phyloP scores from a whole-genome alignment of 495 filamentous ascomycete species.

The Xylaria palmicola region DNA sequence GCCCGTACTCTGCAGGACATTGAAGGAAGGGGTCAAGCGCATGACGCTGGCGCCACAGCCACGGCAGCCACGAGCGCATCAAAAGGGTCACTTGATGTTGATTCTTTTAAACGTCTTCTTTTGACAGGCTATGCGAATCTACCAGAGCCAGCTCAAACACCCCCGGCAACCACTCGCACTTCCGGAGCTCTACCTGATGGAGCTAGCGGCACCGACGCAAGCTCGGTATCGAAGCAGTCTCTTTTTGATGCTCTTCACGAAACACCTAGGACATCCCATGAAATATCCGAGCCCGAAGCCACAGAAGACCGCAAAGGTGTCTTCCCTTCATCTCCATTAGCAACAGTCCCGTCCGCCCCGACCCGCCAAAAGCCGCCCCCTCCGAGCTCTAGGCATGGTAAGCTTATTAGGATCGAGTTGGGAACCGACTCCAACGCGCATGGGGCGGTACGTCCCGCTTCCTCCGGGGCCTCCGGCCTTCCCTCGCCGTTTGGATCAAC shows the following conservation, averaged over 20 bases:
- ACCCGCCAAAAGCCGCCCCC: slow-evolving; percentile 48
- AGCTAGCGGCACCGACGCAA: slow-evolving; percentile 48
- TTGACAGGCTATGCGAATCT: slow-evolving; percentile 56
- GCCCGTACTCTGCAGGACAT: slow-evolving; percentile 47
- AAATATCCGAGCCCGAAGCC: slow-evolving; percentile 41
- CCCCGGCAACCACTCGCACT: not conserved
- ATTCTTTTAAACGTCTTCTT: slow-evolving; percentile 60
- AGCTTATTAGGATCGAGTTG: slow-evolving; percentile 54
- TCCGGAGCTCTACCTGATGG: slow-evolving; percentile 31
- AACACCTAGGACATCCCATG: slow-evolving; percentile 49
- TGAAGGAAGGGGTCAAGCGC: slow-evolving; percentile 28
- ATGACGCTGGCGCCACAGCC: slow-evolving; percentile 12
- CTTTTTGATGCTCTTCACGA: slow-evolving; percentile 42
- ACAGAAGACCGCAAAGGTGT: slow-evolving; percentile 36
- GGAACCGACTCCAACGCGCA: slow-evolving; percentile 26
- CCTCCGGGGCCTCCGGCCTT: slow-evolving; percentile 23
- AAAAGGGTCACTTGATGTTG: slow-evolving; percentile 56
- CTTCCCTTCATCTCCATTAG: slow-evolving; percentile 33
- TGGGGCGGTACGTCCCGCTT: slow-evolving; percentile 16
- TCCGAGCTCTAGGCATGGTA: slow-evolving; percentile 66
- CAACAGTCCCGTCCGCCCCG: slow-evolving; percentile 21
- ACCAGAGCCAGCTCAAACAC: slow-evolving; percentile 10
- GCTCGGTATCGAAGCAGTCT: slow-evolving; percentile 48
- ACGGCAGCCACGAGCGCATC: slow-evolving; percentile 15
- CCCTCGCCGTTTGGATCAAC: slow-evolving; percentile 24